These are phyloP conservation scores for Kuraishia ogatae DNA, from an alignment of 805 yeast species.

Conservation along the genomic window DNA sequence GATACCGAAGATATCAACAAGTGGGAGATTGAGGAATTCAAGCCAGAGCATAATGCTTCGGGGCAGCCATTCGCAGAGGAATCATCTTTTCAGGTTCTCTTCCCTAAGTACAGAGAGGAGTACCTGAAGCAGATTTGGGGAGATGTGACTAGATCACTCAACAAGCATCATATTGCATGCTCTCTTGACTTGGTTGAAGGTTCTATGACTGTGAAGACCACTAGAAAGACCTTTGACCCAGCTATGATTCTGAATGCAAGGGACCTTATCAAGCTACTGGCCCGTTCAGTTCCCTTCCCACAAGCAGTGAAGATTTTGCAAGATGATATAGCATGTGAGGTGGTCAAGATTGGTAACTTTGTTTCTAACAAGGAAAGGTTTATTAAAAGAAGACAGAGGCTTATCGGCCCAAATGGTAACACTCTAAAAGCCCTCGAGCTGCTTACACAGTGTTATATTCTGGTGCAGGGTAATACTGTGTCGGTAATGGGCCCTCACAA, in stretches of 20 bases:
- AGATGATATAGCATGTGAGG: slow-evolving; percentile 93
- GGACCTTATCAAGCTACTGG: slow-evolving; percentile 85
- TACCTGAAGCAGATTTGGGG: slow-evolving; percentile 88
- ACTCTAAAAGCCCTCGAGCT: slow-evolving; percentile 93
- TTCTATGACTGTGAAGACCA: slow-evolving; percentile 93
- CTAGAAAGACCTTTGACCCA: slow-evolving; percentile 93
- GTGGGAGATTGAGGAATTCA: slow-evolving; percentile 86
- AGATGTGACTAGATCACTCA: slow-evolving; percentile 78
- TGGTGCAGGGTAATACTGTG: slow-evolving; percentile 97
- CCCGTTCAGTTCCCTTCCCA: slow-evolving; percentile 94
- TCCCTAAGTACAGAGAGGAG: slow-evolving; percentile 93
- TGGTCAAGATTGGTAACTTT: slow-evolving; percentile 86
- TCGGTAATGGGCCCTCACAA: slow-evolving; percentile 94
- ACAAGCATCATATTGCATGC: slow-evolving; percentile 70
- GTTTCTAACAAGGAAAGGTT: slow-evolving; percentile 90
- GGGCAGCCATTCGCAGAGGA: slow-evolving; percentile 94
- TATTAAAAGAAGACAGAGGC: slow-evolving; percentile 89
- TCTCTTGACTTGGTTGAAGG: slow-evolving; percentile 90
- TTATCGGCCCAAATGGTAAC: slow-evolving; percentile 95
- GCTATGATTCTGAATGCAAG: slow-evolving; percentile 90
- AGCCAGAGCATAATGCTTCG: slow-evolving; percentile 78
- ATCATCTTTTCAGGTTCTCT: slow-evolving; percentile 86
- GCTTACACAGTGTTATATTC: slow-evolving; percentile 88
- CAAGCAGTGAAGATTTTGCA: slow-evolving; percentile 89
- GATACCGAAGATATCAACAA: slow-evolving; percentile 92